Base-by-base conservation (phyloP, 371 early-diverging fungal genomes). In the Rhizopus arrhizus region DNA sequence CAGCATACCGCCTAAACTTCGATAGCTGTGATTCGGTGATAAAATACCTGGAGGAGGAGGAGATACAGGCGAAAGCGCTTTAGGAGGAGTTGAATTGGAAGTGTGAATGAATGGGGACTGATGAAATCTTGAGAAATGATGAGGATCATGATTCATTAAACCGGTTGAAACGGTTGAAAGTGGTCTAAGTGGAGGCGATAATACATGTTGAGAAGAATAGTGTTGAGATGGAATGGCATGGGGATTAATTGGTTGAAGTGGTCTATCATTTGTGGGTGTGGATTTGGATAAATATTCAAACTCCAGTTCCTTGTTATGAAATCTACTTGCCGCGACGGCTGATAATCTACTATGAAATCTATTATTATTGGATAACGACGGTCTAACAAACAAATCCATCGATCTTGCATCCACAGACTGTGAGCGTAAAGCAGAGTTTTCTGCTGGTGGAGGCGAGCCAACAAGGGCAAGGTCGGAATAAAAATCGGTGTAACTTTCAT, bases 261-360 rank as follows among this genome's bases (percentile, higher is more conserved):
- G 48, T 15, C 50, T 58, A 43, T 66, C 62, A 7, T 49, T 40
- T 3, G 43, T 53, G 10, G 75, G 75, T 15, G 72, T 70, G 2
- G 71, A 70, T 50, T 70, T 70, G 4, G 71, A 70, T 13, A 70
- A 59, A 45, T 70, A 70, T 31, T 70, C 64, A 28, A 63, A 15
- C 5, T 48, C 50, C 8, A 48, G 12, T 29, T 48, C 48, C 28
- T 48, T 48, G 36, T 65, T 55, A 47, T 65, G 62, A 12, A 61
- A 45, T 36, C 54, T 51, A 47, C 16, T 52, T 29, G 61, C 58
- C 36, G 36, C 11, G 36, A 11, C 36, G 11, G 9, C 11, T 6
- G 36, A 36, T 36, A 36, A 36, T 36, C 36, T 6, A 36, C 36
- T 36, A 36, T 36, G 36, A 11, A 36, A 36, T 36, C 36, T 11